Percentiles rank a stretch among this genome's conserved stretches.
Conservation (phyloP, 2,329 filamentous ascomycete species). For the Xylaria digitata region DNA sequence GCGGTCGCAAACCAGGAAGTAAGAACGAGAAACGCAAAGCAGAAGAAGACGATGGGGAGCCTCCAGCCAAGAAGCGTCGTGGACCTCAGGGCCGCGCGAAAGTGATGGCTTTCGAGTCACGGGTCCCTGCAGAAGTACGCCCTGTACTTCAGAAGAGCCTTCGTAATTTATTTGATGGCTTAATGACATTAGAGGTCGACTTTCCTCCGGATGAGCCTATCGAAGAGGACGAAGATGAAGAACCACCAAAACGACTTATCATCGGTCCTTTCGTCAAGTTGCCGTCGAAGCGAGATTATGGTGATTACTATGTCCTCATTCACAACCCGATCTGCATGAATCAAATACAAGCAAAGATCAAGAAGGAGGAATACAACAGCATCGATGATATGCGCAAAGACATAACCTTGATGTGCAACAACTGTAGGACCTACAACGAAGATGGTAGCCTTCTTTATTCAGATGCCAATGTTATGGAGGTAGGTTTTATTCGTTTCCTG, state of each 20-base stretch:
- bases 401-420: conserved; percentile 84
- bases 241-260: conserved; percentile 77
- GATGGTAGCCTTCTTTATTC: conserved; percentile 91
- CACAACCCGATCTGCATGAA: conserved; percentile 95
- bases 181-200: conserved; percentile 88
- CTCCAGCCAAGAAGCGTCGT: conserved; percentile 81
- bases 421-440: conserved; percentile 96
- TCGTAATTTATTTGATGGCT: conserved; percentile 77
- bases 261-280: conserved; percentile 95
- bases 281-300: conserved; percentile 87
- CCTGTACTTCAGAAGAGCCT: conserved; percentile 83
- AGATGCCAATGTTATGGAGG: conserved; percentile 93
- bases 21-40: conserved; percentile 90
- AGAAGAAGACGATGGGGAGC: conserved; percentile 79
- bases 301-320: conserved; percentile 96
- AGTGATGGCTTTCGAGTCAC: conserved; percentile 58
- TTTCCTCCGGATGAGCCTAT: conserved; percentile 65
- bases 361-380: conserved; percentile 90
- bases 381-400: conserved; percentile 85
- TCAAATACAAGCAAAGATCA: conserved; percentile 92
- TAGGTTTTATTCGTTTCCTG: conserved; percentile 60
- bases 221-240: conserved; percentile 67
- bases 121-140: conserved; percentile 76
- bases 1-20: conserved; percentile 80
- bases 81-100: conserved; percentile 78